Evolutionary conservation across 2,329 filamentous ascomycete species (phyloP), one percentile per base, ranked within the genome.

Genomic region (Samsoniella hepiali): DNA sequence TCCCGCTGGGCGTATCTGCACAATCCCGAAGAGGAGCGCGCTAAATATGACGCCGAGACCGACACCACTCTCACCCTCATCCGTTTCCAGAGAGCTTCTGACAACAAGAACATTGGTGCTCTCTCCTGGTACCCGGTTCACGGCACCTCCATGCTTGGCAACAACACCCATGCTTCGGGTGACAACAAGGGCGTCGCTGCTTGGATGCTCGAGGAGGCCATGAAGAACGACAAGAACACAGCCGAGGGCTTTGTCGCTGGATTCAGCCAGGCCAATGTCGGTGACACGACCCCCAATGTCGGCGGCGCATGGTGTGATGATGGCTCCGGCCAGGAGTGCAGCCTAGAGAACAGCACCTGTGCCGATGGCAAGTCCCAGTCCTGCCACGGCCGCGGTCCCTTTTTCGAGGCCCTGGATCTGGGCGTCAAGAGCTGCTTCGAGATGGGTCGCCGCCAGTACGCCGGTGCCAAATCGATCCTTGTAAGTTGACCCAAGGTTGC

Each of bases 111-210:
- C 63, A 86, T 92, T 54, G 93, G 92, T 15, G 80, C 95, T 1
- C 77, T 98, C 63, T 95, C 91, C 15, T 98, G 93, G 91, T 97
- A 93, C 73, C 87, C 94, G 3, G 91, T 93, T 0, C 94, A 98
- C 73, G 93, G 93, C 54, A 98, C 94, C 0, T 96, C 92, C 0
- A 85, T 97, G 75, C 86, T 94, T 29, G 90, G 91, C 61, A 98
- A 98, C 77, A 97, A 97, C 76, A 97, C 93, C 0, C 82, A 97
- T 15, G 86, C 95, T 57, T 88, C 92, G 2, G 94, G 91, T 22
- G 94, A 98, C 75, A 98, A 98, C 79, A 98, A 98, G 77, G 94
- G 94, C 11, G 91, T 97, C 8, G 93, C 94, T 2, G 91, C 93
- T 0, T 90, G 89, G 72, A 79, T 97, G 13, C 88, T 97, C 60